Evolutionary conservation across 139 green algal species (phyloP), one percentile per base, ranked within the genome.

Genomic region (Chlamydomonas sp.): DNA sequence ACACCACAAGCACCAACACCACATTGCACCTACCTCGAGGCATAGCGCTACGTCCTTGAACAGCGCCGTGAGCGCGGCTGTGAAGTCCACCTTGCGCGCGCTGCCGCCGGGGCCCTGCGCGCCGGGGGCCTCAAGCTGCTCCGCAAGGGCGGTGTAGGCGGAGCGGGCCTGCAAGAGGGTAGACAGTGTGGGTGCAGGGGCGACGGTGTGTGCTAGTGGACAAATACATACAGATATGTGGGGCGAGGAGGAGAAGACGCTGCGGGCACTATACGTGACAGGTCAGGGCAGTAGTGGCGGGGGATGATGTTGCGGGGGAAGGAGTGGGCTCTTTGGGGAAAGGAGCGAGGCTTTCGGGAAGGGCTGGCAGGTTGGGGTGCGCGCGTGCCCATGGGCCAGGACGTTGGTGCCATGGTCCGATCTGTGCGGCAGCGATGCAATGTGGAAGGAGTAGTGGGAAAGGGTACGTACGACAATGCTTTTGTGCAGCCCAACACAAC

Each of bases 1-100:
- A 57, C 31, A 49, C 31, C 31, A 49, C 31, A 49, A 49, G 31
- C 31, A 49, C 31, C 31, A 49, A 49, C 31, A 49, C 31, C 31
- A 49, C 60, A 60, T 31, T 62, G 2, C 3, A 20, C 66, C 2
- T 76, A 89, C 76, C 66, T 89, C 85, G 0, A 89, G 76, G 63
- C 76, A 89, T 63, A 89, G 1, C 58, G 78, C 78, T 60, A 99
- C 91, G 76, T 97, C 96, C 64, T 93, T 95, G 89, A 99, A 98
- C 49, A 98, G 88, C 61, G 91, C 91, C 3, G 93, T 95, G 66
- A 99, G 88, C 4, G 92, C 89, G 4, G 87, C 93, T 49, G 96
- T 85, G 85, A 98, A 99, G 66, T 93, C 90, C 18, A 69, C 77
- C 71, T 86, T 90, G 61, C 49, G 64, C 31, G 59, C 49, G 1